Percentiles rank a stretch among this genome's conserved stretches.
Evolutionary conservation across 345 rosid genomes (phyloP).

Genomic region (Corchorus capsularis): DNA sequence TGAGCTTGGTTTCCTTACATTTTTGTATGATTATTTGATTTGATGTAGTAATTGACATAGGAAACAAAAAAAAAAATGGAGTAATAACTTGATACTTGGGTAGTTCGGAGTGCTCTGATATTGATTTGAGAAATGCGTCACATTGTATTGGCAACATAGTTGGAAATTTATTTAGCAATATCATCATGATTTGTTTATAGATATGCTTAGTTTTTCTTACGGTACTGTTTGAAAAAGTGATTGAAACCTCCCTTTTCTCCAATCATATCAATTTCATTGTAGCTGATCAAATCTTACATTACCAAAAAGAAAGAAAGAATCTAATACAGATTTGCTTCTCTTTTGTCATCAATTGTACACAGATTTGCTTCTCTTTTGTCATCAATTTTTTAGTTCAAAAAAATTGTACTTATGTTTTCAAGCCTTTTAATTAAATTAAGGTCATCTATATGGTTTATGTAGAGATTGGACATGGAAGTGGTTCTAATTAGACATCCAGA

Average conservation of each 20-base stretch:
- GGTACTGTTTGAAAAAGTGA: background rate
- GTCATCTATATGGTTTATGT: background rate
- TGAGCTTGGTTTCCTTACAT: background rate
- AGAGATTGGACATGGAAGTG: no score
- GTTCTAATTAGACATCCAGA: no score
- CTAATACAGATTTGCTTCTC: background rate
- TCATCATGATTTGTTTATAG: background rate
- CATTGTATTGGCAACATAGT: background rate
- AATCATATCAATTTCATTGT: background rate
- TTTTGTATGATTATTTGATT: background rate
- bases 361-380: background rate
- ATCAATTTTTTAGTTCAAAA: no score
- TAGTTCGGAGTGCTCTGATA: background rate
- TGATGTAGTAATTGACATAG: background rate
- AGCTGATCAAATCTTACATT: background rate
- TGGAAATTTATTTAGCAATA: background rate
- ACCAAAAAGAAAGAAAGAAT: background rate
- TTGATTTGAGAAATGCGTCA: background rate
- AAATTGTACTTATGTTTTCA: background rate
- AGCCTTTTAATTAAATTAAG: conserved; percentile 2
- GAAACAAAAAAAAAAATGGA: background rate
- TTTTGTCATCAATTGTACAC: background rate
- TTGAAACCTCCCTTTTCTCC: background rate
- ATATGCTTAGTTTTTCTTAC: background rate
- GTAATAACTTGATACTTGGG: background rate